phyloP scores from a whole-genome alignment of 805 yeast genomes.

The Sporopachydermia lactativora region DNA sequence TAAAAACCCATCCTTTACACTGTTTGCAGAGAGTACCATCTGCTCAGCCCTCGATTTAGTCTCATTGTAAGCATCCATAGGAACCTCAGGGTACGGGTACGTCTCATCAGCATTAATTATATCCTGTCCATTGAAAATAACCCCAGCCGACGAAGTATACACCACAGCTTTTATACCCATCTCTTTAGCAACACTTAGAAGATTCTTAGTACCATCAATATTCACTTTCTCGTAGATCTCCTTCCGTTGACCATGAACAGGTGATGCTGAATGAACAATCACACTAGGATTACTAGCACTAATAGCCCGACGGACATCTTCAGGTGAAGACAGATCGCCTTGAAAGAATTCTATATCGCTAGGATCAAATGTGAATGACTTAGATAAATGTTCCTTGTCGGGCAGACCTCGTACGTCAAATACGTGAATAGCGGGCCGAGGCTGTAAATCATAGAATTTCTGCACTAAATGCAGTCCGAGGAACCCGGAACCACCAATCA shows the following conservation, averaged over 20 bases:
- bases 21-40: slow-evolving; percentile 63
- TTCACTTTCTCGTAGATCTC: slow-evolving; percentile 80
- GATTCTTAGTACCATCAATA: slow-evolving; percentile 73
- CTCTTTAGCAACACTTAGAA: slow-evolving; percentile 41
- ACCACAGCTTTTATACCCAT: slow-evolving; percentile 49
- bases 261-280: slow-evolving; percentile 93
- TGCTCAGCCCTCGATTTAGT: slow-evolving; percentile 88
- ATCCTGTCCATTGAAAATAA: slow-evolving; percentile 90
- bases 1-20: slow-evolving; percentile 34
- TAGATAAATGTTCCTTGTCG: slow-evolving; percentile 56
- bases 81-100: slow-evolving; percentile 82
- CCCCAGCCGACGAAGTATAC: slow-evolving; percentile 96
- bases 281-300: slow-evolving; percentile 46
- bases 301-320: slow-evolving; percentile 55
- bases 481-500: slow-evolving; percentile 95
- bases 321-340: slow-evolving; percentile 74
- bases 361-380: slow-evolving; percentile 62
- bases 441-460: slow-evolving; percentile 53
- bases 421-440: slow-evolving; percentile 66
- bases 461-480: slow-evolving; percentile 84
- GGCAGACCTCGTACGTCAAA: slow-evolving; percentile 70
- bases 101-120: slow-evolving; percentile 84
- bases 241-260: slow-evolving; percentile 79
- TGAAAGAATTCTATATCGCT: slow-evolving; percentile 41
- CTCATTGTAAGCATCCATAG: slow-evolving; percentile 95